Evolutionary conservation across 192 early-diverging fungal species (phyloP).

Genomic region (Umbelopsis sp.): DNA sequence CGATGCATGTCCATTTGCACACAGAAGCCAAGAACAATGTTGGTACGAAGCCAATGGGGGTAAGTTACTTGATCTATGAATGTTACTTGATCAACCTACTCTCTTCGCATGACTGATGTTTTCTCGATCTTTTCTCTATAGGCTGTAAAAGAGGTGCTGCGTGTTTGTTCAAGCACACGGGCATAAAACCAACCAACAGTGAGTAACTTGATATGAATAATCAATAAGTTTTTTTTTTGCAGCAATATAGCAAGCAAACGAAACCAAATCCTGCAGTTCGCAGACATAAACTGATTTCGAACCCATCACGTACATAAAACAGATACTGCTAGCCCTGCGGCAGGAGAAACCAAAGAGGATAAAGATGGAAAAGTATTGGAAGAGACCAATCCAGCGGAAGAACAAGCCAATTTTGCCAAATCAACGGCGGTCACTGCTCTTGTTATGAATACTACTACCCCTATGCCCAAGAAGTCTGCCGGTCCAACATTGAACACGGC

Average conservation of each 20-base stretch:
- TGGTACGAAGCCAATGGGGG: slow-evolving; percentile 12
- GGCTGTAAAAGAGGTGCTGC: slow-evolving; percentile 4
- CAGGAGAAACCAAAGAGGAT: neutral
- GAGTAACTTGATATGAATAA: neutral
- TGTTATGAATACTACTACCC: too few species aligned
- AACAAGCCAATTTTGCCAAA: neutral
- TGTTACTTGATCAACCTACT: neutral
- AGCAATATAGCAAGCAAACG: neutral
- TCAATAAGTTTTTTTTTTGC: neutral
- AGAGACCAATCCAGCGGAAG: neutral
- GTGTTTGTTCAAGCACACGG: slow-evolving; percentile 12
- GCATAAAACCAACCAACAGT: neutral
- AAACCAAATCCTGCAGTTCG: neutral
- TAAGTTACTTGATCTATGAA: neutral
- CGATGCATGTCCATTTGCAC: slow-evolving; percentile 10
- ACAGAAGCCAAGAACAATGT: neutral
- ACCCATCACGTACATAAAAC: neutral
- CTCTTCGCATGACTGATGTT: neutral
- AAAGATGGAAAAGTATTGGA: neutral
- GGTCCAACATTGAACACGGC: neutral
- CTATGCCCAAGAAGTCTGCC: neutral
- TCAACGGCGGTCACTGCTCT: neutral
- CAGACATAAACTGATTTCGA: slow-evolving; percentile 5
- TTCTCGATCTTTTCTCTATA: neutral
- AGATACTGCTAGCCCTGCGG: neutral